These are phyloP conservation scores for Scalesia atractyloides DNA, from an alignment of 129 eudicot species.

Conservation along the genomic window DNA sequence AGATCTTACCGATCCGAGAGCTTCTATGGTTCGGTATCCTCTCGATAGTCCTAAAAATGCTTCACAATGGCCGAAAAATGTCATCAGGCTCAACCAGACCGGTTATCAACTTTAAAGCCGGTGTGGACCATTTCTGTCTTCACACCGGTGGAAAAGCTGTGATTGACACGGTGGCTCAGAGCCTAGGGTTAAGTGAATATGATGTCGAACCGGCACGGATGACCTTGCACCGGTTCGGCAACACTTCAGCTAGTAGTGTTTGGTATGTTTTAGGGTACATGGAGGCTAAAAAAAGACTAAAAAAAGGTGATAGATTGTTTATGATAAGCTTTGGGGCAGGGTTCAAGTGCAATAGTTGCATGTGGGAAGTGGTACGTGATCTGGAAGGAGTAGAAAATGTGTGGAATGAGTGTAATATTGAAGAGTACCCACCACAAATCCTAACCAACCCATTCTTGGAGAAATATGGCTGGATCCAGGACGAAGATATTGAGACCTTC, in stretches of 20 bases:
- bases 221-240: conserved; percentile 56
- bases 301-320: conserved; percentile 45
- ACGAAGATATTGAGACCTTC: conserved; percentile 42
- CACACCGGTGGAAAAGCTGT: conserved; percentile 59
- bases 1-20: conserved; percentile 68
- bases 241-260: conserved; percentile 54
- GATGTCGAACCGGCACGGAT: conserved; percentile 56
- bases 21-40: conserved; percentile 43
- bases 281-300: conserved; percentile 55
- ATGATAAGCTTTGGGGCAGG: conserved; percentile 62
- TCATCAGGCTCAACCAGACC: conserved; percentile 16
- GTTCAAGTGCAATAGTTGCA: conserved; percentile 52
- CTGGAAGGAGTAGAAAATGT: conserved; percentile 49
- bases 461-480: conserved; percentile 56
- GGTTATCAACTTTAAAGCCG: conserved; percentile 32
- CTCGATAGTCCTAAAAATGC: conserved; percentile 4
- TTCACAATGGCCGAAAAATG: background rate
- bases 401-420: conserved; percentile 50
- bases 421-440: conserved; percentile 43
- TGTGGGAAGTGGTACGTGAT: conserved; percentile 54
- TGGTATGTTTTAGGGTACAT: conserved; percentile 64
- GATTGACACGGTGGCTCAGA: conserved; percentile 42
- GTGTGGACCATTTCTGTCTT: conserved; percentile 44
- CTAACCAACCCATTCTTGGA: conserved; percentile 44
- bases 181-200: conserved; percentile 34